phyloP scores from a whole-genome alignment of 2,329 filamentous ascomycete genomes.

The Penicillium sp. region DNA sequence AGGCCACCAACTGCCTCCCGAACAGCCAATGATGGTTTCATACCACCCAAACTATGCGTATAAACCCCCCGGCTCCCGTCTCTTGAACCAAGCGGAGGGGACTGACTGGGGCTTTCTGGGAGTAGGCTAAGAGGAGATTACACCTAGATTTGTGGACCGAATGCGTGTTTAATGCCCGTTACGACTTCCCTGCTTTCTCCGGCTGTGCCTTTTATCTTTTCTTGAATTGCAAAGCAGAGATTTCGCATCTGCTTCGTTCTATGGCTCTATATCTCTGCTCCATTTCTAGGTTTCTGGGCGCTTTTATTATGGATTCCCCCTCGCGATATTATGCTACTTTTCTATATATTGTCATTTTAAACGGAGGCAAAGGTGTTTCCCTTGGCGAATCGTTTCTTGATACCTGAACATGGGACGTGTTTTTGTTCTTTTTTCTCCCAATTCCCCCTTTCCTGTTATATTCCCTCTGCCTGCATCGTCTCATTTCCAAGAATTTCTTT shows the following conservation, averaged over 20 bases:
- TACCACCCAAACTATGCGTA: slow-evolving; percentile 29
- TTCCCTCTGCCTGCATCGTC: slow-evolving; percentile 2
- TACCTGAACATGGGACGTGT: slow-evolving; percentile 15
- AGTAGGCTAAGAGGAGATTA: slow-evolving; percentile 25
- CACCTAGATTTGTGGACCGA: slow-evolving; percentile 11
- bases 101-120: slow-evolving; percentile 36
- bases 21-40: slow-evolving; percentile 27
- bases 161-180: slow-evolving; percentile 20
- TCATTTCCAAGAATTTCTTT: slow-evolving; percentile 1
- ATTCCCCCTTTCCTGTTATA: not conserved
- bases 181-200: slow-evolving; percentile 14
- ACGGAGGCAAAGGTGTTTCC: slow-evolving; percentile 16
- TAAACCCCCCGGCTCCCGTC: slow-evolving; percentile 25
- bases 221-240: not conserved
- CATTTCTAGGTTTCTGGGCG: slow-evolving; percentile 5
- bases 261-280: not conserved
- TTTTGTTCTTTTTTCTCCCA: not conserved
- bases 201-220: slow-evolving; percentile 4
- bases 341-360: slow-evolving; percentile 13
- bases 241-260: slow-evolving; percentile 8
- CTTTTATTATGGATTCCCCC: slow-evolving; percentile 13
- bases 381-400: slow-evolving; percentile 10
- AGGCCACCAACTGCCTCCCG: slow-evolving; percentile 24
- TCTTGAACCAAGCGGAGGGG: slow-evolving; percentile 33
- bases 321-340: slow-evolving; percentile 4